These are phyloP conservation scores for Apiotrichum gamsii DNA, from an alignment of 1,284 basidiomycete species.

Conservation along the genomic window DNA sequence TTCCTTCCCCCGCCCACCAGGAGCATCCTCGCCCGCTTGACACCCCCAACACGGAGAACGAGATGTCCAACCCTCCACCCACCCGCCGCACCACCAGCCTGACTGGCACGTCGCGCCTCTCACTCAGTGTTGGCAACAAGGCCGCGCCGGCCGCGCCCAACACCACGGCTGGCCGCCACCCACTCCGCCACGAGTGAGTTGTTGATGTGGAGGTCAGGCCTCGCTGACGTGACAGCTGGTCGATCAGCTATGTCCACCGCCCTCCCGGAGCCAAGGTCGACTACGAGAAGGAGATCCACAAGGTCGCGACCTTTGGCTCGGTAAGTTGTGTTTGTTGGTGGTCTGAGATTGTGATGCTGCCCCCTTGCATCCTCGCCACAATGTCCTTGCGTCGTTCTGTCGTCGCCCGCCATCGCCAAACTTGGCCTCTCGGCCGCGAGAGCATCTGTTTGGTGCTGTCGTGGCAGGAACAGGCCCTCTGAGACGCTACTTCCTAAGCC, in stretches of 20 bases:
- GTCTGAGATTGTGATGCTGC: too few relatives aligned
- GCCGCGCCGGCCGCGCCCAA: conserved; percentile 7
- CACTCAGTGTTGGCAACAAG: conserved; percentile 36
- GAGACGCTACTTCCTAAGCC: too few relatives aligned
- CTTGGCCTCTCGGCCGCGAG: too few relatives aligned
- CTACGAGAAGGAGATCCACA: conserved; percentile 47
- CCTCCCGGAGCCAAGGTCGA: conserved; percentile 47
- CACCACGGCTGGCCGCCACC: conserved; percentile 34
- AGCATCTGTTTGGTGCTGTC: too few relatives aligned
- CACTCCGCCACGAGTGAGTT: conserved; percentile 44
- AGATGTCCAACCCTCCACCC: not conserved
- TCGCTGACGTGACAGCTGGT: conserved; percentile 36
- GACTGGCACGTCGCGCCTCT: conserved; percentile 39
- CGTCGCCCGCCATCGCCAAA: too few relatives aligned
- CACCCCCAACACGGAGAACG: not conserved
- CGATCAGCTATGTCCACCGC: conserved; percentile 47
- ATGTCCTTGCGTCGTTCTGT: too few relatives aligned
- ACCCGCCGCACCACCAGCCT: conserved; percentile 33
- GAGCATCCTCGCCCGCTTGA: not conserved
- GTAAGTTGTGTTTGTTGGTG: conserved; percentile 34
- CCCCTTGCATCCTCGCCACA: too few relatives aligned
- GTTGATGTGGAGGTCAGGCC: not conserved
- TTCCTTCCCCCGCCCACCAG: too few relatives aligned
- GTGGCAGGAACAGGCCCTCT: too few relatives aligned
- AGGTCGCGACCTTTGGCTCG: conserved; percentile 48